Percentiles rank a stretch among this genome's conserved stretches.
Evolutionary conservation across 176 grass and related monocot genomes (phyloP).

Genomic region (Otatea glauca): DNA sequence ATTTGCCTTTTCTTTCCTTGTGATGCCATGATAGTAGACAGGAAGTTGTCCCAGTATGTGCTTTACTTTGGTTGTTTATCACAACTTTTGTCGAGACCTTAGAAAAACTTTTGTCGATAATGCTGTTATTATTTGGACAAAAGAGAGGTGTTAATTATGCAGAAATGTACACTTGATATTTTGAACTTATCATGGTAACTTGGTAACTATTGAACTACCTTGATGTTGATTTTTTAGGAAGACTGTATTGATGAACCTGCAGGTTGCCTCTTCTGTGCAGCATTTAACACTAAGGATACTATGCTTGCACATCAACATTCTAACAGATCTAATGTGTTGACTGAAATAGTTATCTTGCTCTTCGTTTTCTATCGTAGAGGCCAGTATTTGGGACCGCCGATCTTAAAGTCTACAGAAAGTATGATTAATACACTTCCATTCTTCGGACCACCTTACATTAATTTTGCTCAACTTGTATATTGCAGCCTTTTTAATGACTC

Average conservation of each 20-base stretch:
- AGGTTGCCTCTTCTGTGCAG: slow-evolving; percentile 30
- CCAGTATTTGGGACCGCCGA: background rate
- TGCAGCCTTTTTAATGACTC: background rate
- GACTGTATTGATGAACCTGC: background rate
- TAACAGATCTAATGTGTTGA: background rate
- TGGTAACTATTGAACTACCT: background rate
- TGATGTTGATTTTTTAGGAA: background rate
- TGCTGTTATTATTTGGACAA: background rate
- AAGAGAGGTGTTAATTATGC: background rate
- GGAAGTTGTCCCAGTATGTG: slow-evolving; percentile 4
- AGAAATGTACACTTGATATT: background rate
- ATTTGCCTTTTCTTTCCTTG: background rate
- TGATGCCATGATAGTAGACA: slow-evolving; percentile 2
- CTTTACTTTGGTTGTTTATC: slow-evolving; percentile 31
- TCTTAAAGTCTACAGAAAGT: background rate
- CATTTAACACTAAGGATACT: slow-evolving; percentile 14
- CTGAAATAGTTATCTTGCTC: slow-evolving; percentile 6
- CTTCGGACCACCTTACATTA: background rate
- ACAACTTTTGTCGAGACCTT: background rate
- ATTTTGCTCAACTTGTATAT: background rate
- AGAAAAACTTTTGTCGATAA: background rate
- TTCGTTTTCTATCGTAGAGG: background rate
- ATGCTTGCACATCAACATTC: slow-evolving; percentile 2
- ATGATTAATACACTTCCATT: slow-evolving; percentile 12
- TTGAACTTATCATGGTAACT: background rate